These are phyloP conservation scores for Backusella parvicylindrica DNA, from an alignment of 192 early-diverging fungal genomes.

Conservation along the genomic window DNA sequence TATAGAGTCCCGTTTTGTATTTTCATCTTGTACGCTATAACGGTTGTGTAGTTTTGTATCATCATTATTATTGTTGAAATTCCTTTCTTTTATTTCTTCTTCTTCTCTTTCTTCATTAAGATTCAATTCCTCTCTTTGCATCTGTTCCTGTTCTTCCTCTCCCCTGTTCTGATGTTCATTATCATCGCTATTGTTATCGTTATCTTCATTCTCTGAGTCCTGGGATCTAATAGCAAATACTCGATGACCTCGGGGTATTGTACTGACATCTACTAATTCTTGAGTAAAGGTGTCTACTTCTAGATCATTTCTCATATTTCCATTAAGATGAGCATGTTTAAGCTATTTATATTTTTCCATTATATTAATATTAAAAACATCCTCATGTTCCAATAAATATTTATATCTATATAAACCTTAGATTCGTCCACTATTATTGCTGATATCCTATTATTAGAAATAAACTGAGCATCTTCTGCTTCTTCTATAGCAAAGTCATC, in stretches of 20 bases:
- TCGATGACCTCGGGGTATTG: background rate
- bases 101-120: background rate
- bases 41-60: background rate
- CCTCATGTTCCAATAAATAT: background rate
- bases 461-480: conserved; percentile 5
- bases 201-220: background rate
- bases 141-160: background rate
- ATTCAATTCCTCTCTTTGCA: background rate
- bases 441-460: conserved; percentile 9
- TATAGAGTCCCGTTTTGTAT: background rate
- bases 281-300: background rate
- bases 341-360: background rate
- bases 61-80: background rate
- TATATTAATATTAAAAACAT: background rate
- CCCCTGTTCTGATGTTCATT: background rate
- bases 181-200: background rate
- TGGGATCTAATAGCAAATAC: background rate
- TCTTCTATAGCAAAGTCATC: background rate
- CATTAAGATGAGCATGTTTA: background rate
- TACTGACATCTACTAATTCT: background rate
- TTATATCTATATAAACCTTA: background rate
- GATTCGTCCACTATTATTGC: conserved; percentile 1
- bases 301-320: background rate
- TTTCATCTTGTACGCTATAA: background rate
- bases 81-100: background rate